Evolutionary conservation across 2,329 filamentous ascomycete genomes (phyloP).

Genomic region (Xylariales sp.): DNA sequence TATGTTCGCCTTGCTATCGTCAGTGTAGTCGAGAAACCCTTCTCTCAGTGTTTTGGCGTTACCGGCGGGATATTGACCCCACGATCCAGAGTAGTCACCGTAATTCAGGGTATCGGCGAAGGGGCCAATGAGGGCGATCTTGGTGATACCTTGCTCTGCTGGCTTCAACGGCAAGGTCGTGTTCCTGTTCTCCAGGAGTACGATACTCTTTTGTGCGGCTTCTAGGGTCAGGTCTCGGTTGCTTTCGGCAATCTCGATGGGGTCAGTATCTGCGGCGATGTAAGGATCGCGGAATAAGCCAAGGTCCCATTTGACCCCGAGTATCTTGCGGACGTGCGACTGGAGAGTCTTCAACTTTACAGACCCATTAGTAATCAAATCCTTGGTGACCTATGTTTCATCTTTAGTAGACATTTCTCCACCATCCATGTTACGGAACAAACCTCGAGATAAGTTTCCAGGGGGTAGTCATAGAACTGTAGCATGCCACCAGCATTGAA

Average conservation of each 20-base stretch:
- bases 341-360: slow-evolving; percentile 26
- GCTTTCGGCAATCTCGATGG: slow-evolving; percentile 27
- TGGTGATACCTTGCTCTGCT: slow-evolving; percentile 22
- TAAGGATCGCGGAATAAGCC: slow-evolving; percentile 35
- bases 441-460: slow-evolving; percentile 32
- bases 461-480: slow-evolving; percentile 39
- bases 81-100: slow-evolving; percentile 38
- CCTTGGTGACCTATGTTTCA: slow-evolving; percentile 5
- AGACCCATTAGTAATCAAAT: slow-evolving; percentile 20
- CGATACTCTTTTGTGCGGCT: slow-evolving; percentile 37
- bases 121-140: slow-evolving; percentile 35
- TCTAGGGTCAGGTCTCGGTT: slow-evolving; percentile 34
- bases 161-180: slow-evolving; percentile 31
- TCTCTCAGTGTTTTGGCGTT: slow-evolving; percentile 34
- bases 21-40: slow-evolving; percentile 26
- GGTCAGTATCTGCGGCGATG: slow-evolving; percentile 29
- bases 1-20: slow-evolving; percentile 16
- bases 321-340: slow-evolving; percentile 30
- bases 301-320: slow-evolving; percentile 38
- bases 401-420: neutral
- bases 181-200: slow-evolving; percentile 37
- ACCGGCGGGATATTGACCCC: slow-evolving; percentile 34
- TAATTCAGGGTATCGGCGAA: slow-evolving; percentile 37
- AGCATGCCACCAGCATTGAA: slow-evolving; percentile 40
- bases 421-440: neutral